These are phyloP conservation scores for Penicillium sp. DNA, from an alignment of 2,329 filamentous ascomycete species.

Conservation along the genomic window DNA sequence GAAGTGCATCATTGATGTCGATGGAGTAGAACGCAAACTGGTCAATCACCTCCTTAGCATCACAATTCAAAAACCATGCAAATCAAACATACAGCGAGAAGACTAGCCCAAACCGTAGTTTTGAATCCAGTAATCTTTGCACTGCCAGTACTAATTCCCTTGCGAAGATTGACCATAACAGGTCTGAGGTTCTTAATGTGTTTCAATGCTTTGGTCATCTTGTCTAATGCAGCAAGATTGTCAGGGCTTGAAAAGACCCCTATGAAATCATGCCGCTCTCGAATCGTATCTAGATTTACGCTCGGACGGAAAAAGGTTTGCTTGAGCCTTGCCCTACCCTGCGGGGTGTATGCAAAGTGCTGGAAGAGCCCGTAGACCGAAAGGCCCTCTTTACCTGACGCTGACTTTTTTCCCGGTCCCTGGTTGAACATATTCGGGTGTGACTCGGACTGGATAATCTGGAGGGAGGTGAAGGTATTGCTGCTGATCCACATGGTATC, in stretches of 20 bases:
- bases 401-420: slow-evolving; percentile 53
- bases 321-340: slow-evolving; percentile 66
- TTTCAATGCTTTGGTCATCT: slow-evolving; percentile 54
- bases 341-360: slow-evolving; percentile 63
- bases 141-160: slow-evolving; percentile 57
- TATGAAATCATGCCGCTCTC: slow-evolving; percentile 62
- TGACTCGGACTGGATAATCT: slow-evolving; percentile 72
- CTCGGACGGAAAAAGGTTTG: slow-evolving; percentile 74
- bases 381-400: slow-evolving; percentile 66
- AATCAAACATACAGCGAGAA: slow-evolving; percentile 45
- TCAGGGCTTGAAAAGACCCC: slow-evolving; percentile 57
- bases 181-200: slow-evolving; percentile 68
- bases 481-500: slow-evolving; percentile 66
- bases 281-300: slow-evolving; percentile 58
- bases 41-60: slow-evolving; percentile 16
- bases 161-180: slow-evolving; percentile 61
- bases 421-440: slow-evolving; percentile 75
- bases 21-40: slow-evolving; percentile 64
- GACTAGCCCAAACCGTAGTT: slow-evolving; percentile 62
- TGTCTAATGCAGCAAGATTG: slow-evolving; percentile 51
- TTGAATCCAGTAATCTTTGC: slow-evolving; percentile 50
- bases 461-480: slow-evolving; percentile 71
- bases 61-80: not conserved
- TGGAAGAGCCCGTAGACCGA: slow-evolving; percentile 79
- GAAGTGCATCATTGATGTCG: slow-evolving; percentile 57